Evolutionary conservation across 306 rosid genomes (phyloP).

Genomic region (Calophaca sinica): DNA sequence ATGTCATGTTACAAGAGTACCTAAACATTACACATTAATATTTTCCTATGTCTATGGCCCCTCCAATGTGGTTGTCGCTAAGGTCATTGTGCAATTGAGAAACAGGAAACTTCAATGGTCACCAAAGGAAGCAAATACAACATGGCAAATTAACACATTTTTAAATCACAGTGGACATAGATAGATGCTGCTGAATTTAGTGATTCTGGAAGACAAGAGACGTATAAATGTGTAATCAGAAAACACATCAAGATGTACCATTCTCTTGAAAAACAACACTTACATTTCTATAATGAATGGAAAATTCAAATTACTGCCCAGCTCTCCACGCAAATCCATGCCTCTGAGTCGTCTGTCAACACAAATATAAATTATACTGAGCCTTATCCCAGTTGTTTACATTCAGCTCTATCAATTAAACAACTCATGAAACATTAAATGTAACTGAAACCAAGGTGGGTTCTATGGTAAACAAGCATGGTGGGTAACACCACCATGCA

Average conservation of each 20-base stretch:
- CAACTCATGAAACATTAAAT: neutral
- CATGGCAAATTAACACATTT: slow-evolving; percentile 9
- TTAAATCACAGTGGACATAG: neutral
- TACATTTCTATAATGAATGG: slow-evolving; percentile 77
- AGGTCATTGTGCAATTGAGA: slow-evolving; percentile 65
- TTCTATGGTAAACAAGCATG: too few relatives aligned
- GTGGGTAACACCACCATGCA: too few relatives aligned
- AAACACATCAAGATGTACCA: slow-evolving; percentile 16
- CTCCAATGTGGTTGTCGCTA: slow-evolving; percentile 80
- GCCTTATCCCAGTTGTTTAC: neutral
- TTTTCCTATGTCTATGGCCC: too few relatives aligned
- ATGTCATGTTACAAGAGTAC: too few relatives aligned
- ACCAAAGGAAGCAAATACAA: slow-evolving; percentile 22
- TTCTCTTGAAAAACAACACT: slow-evolving; percentile 43
- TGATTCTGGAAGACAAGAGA: slow-evolving; percentile 16
- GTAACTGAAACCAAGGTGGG: too few relatives aligned
- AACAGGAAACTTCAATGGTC: slow-evolving; percentile 24
- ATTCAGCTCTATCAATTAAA: neutral
- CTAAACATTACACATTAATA: too few relatives aligned
- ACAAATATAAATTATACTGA: slow-evolving; percentile 39
- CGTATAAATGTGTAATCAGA: neutral
- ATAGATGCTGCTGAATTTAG: slow-evolving; percentile 1
- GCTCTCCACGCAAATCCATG: slow-evolving; percentile 75
- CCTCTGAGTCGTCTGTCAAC: slow-evolving; percentile 69
- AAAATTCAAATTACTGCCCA: slow-evolving; percentile 71